A percentile compares a stretch with the other conserved stretches of the same genome.
Conservation (phyloP, 768 basidiomycete species). For the Mycena filopes region DNA sequence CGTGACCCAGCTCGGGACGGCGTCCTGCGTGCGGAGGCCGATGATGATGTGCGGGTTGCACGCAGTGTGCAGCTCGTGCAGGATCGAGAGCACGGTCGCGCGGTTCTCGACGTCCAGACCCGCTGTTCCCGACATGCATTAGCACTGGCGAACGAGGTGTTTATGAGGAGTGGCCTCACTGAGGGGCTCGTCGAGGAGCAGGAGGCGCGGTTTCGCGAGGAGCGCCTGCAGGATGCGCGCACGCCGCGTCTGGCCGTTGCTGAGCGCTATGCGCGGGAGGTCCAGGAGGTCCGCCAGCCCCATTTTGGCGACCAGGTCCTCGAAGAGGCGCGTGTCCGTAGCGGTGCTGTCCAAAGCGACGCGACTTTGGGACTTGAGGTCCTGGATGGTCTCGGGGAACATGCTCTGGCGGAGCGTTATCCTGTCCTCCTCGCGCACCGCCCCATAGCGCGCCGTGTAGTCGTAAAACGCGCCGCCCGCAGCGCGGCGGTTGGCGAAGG, state of each 20-base stretch:
- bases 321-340: slow-evolving; percentile 51
- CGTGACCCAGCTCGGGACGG: slow-evolving; percentile 76
- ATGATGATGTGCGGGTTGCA: slow-evolving; percentile 70
- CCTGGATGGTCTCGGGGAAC: slow-evolving; percentile 59
- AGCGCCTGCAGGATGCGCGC: slow-evolving; percentile 86
- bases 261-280: slow-evolving; percentile 84
- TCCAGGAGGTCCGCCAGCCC: slow-evolving; percentile 75
- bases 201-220: slow-evolving; percentile 72
- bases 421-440: slow-evolving; percentile 85
- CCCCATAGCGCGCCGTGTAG: slow-evolving; percentile 92
- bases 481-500: slow-evolving; percentile 71
- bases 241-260: slow-evolving; percentile 91
- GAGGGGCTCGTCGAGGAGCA: slow-evolving; percentile 93
- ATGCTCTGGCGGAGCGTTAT: slow-evolving; percentile 80
- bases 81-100: slow-evolving; percentile 61
- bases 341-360: slow-evolving; percentile 35
- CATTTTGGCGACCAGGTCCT: slow-evolving; percentile 64
- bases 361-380: slow-evolving; percentile 33
- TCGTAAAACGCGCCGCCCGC: slow-evolving; percentile 86
- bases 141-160: neutral
- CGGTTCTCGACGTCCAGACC: slow-evolving; percentile 79
- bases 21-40: slow-evolving; percentile 75
- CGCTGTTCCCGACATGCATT: slow-evolving; percentile 55
- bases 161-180: slow-evolving; percentile 64
- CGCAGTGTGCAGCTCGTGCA: slow-evolving; percentile 61